These are phyloP conservation scores for Neopestalotiopsis clavispora DNA, from an alignment of 2,329 filamentous ascomycete species.

Conservation along the genomic window DNA sequence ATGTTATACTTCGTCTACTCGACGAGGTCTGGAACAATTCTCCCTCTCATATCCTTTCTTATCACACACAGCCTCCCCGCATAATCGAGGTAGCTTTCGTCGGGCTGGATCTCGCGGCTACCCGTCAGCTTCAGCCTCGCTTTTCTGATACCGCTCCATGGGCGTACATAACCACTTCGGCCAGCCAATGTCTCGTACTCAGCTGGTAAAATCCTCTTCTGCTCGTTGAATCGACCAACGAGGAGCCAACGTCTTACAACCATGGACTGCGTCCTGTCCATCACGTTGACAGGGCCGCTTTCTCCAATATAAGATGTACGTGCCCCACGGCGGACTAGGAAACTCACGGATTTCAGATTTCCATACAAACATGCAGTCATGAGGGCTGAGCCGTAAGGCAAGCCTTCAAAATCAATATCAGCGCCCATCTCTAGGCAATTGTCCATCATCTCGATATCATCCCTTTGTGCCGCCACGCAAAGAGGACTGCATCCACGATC, in stretches of 20 bases:
- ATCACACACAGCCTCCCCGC: not conserved
- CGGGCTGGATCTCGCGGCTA: not conserved
- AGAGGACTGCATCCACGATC: not conserved
- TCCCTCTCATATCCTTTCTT: not conserved
- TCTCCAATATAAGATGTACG: not conserved
- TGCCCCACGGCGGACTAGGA: not conserved
- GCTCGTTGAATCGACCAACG: not conserved
- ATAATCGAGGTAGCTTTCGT: not conserved
- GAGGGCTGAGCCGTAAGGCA: not conserved
- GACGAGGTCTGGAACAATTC: not conserved
- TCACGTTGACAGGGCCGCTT: not conserved
- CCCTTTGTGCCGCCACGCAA: not conserved
- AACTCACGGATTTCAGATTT: not conserved
- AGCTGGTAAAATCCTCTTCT: not conserved
- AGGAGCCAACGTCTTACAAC: not conserved
- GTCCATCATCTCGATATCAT: not conserved
- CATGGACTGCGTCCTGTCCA: not conserved
- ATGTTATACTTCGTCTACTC: too few species aligned
- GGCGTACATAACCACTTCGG: not conserved
- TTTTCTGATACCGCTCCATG: not conserved
- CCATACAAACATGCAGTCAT: not conserved
- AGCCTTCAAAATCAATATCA: not conserved
- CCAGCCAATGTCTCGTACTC: not conserved
- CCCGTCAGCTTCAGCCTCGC: not conserved
- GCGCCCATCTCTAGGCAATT: not conserved